phyloP scores from a whole-genome alignment of 257 asterid species.

The Cinchona pubescens region DNA sequence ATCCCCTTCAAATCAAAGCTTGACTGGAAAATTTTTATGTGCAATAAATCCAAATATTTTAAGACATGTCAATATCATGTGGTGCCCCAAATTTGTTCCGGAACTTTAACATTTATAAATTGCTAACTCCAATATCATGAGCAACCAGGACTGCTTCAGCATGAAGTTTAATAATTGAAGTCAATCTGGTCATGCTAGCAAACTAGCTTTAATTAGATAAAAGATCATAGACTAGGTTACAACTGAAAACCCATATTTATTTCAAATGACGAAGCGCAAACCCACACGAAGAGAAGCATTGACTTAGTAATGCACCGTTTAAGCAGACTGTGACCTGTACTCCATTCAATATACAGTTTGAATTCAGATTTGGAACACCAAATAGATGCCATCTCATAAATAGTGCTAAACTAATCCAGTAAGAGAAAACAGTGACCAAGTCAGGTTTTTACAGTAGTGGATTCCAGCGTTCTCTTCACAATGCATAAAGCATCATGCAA shows the following conservation, averaged over 20 bases:
- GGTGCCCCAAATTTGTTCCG: neutral
- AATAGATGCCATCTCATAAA: neutral
- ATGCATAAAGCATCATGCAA: slow-evolving; percentile 88
- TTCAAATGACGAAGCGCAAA: neutral
- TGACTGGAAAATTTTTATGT: neutral
- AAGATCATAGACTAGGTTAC: neutral
- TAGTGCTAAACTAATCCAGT: neutral
- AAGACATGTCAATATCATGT: neutral
- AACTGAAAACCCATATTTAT: neutral
- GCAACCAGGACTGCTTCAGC: neutral
- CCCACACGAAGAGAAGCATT: no score
- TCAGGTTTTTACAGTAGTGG: slow-evolving; percentile 58
- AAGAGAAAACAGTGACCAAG: no score
- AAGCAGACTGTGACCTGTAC: neutral
- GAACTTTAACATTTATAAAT: neutral
- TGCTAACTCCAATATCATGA: neutral
- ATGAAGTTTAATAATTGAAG: neutral
- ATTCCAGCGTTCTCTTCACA: slow-evolving; percentile 91
- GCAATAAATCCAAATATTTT: neutral
- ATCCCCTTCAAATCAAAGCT: neutral
- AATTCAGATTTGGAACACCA: neutral
- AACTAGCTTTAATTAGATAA: neutral
- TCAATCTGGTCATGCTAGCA: neutral
- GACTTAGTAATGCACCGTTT: neutral
- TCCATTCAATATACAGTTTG: neutral